These are phyloP conservation scores for Prosopis cineraria DNA, from an alignment of 306 rosid species.

Conservation along the genomic window DNA sequence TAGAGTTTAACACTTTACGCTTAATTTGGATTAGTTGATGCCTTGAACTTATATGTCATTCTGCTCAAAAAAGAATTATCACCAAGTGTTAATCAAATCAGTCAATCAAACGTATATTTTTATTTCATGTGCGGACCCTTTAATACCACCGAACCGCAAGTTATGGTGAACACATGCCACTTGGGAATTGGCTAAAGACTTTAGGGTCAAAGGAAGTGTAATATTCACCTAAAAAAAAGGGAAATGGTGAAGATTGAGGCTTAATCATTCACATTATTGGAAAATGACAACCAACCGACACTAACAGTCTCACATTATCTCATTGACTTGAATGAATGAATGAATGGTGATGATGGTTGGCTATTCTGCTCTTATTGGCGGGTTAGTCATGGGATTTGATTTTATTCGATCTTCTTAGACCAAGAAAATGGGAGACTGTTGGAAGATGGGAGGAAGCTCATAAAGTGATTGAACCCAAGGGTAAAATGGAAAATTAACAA, in stretches of 20 bases:
- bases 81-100: too few relatives aligned
- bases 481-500: too few relatives aligned
- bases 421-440: slow-evolving; percentile 20
- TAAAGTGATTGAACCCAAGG: not conserved
- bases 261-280: slow-evolving; percentile 19
- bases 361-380: slow-evolving; percentile 21
- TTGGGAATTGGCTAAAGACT: slow-evolving; percentile 29
- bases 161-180: slow-evolving; percentile 3
- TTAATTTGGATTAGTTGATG: too few relatives aligned
- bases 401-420: slow-evolving; percentile 23
- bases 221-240: slow-evolving; percentile 22
- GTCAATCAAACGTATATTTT: slow-evolving; percentile 10
- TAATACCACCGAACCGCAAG: not conserved
- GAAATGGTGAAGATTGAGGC: slow-evolving; percentile 15
- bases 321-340: not conserved
- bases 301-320: not conserved
- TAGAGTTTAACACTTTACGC: too few relatives aligned
- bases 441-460: not conserved
- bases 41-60: too few relatives aligned
- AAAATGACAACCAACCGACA: slow-evolving; percentile 34
- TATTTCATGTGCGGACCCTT: slow-evolving; percentile 25
- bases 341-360: slow-evolving; percentile 3
- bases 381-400: slow-evolving; percentile 5
- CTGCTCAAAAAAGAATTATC: too few relatives aligned
- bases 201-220: slow-evolving; percentile 35